These are phyloP conservation scores for Violaceomyces palustris DNA, from an alignment of 1,284 basidiomycete species.

Conservation along the genomic window DNA sequence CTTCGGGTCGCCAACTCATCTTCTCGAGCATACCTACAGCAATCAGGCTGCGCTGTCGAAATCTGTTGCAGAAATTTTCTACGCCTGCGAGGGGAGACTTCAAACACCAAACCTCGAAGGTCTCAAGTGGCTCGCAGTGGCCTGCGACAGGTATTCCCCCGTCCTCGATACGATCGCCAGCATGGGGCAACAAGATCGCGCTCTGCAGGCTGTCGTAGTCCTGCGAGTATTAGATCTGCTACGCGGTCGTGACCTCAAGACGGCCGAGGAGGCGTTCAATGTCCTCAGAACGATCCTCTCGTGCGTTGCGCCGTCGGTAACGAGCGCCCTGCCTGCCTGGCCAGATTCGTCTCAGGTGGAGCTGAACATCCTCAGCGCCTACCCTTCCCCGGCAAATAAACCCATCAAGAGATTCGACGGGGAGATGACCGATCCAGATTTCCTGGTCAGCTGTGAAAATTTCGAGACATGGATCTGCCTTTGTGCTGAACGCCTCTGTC, in stretches of 20 bases:
- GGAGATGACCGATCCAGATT: not conserved
- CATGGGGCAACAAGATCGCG: not conserved
- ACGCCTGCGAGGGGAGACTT: slow-evolving; percentile 46
- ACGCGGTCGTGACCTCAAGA: not conserved
- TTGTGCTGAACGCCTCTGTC: too few relatives aligned
- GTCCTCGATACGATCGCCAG: not conserved
- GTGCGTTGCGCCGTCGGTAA: not conserved
- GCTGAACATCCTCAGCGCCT: slow-evolving; percentile 58
- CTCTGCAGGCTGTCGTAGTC: slow-evolving; percentile 3
- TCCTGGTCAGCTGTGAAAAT: slow-evolving; percentile 48
- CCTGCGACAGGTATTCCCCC: not conserved
- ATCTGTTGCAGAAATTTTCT: slow-evolving; percentile 70
- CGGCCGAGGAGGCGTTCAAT: slow-evolving; percentile 8
- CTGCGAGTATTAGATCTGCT: slow-evolving; percentile 5
- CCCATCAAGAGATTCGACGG: not conserved
- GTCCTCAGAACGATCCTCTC: slow-evolving; percentile 5
- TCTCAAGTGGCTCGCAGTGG: slow-evolving; percentile 7
- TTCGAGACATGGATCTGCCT: slow-evolving; percentile 66
- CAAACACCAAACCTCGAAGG: slow-evolving; percentile 55
- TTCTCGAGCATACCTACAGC: too few relatives aligned
- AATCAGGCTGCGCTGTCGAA: slow-evolving; percentile 56
- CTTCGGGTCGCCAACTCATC: not conserved
- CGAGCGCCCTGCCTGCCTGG: not conserved
- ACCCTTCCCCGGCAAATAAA: not conserved
- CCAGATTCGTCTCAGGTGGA: slow-evolving; percentile 54